Conservation (phyloP, 306 rosid genomes). For the Trichosanthes cucumerina region DNA sequence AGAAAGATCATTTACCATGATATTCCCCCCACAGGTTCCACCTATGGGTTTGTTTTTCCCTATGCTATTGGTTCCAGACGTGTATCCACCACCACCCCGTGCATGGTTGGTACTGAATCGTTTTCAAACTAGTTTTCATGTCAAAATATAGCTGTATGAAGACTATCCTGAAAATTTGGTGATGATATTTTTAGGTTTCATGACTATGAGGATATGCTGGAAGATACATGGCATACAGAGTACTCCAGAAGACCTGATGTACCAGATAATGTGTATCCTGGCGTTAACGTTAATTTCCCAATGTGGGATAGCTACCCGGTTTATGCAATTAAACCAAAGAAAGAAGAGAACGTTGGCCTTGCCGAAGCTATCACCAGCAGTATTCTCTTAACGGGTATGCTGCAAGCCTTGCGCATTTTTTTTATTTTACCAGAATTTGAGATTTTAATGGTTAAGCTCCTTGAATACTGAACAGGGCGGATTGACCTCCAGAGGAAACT, state of each 20-base stretch:
- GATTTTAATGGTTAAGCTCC: constrained; percentile 17
- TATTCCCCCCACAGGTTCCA: constrained; percentile 45
- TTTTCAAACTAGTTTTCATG: constrained; percentile 12
- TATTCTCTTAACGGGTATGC: constrained; percentile 78
- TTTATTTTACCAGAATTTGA: background rate
- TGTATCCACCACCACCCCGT: constrained; percentile 94
- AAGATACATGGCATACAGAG: constrained; percentile 81
- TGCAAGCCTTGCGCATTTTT: constrained; percentile 3
- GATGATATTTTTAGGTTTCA: constrained; percentile 42
- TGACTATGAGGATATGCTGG: constrained; percentile 88
- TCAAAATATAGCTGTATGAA: background rate
- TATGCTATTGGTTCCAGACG: constrained; percentile 75
- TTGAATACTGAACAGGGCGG: constrained; percentile 54
- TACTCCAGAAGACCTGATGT: constrained; percentile 69
- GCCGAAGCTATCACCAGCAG: constrained; percentile 86
- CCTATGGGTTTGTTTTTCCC: constrained; percentile 97
- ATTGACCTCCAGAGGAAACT: constrained; percentile 89
- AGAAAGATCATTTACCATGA: background rate
- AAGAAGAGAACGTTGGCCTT: constrained; percentile 87
- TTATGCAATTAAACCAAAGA: constrained; percentile 62
- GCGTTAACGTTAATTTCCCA: constrained; percentile 53
- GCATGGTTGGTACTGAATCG: constrained; percentile 47
- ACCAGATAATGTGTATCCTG: constrained; percentile 57
- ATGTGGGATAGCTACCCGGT: constrained; percentile 88
- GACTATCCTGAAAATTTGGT: background rate